A percentile compares a stretch with the other conserved stretches of the same genome.
Conservation (phyloP, 116 monocot genomes). For the Dioscorea cayenensis region DNA sequence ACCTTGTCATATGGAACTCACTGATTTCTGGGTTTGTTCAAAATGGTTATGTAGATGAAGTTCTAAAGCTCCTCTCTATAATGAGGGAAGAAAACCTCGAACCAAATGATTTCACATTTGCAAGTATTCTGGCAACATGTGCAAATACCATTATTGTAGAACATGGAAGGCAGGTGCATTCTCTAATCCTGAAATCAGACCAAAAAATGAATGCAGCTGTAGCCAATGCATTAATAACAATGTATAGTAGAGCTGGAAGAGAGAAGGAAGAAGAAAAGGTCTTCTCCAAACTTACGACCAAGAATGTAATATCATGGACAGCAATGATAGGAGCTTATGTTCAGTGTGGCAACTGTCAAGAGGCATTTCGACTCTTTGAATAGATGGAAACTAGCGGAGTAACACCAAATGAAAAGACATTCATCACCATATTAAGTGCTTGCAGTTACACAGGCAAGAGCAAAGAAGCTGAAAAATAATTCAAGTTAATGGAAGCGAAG, state of each 20-base stretch:
- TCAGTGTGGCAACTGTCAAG: conserved; percentile 18
- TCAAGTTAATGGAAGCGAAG: conserved; percentile 20
- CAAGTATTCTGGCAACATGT: conserved; percentile 28
- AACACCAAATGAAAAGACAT: conserved; percentile 31
- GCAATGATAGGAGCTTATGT: conserved; percentile 33
- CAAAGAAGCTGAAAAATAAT: conserved; percentile 14
- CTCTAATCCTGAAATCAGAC: conserved; percentile 27
- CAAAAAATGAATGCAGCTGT: conserved; percentile 19
- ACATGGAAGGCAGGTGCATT: conserved; percentile 34
- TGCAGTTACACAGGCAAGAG: conserved; percentile 35
- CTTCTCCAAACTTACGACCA: conserved; percentile 12
- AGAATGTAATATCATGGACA: conserved; percentile 30
- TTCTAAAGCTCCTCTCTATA: conserved; percentile 7
- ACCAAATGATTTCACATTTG: conserved; percentile 34
- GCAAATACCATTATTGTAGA: conserved; percentile 16
- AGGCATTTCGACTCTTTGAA: conserved; percentile 26
- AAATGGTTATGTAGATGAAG: conserved; percentile 17
- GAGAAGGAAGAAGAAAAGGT: conserved; percentile 24
- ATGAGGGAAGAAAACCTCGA: conserved; percentile 25
- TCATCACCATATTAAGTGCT: conserved; percentile 20
- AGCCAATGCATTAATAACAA: conserved; percentile 34
- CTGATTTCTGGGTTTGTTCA: conserved; percentile 21
- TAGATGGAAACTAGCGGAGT: conserved; percentile 17
- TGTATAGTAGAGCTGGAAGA: conserved; percentile 37
- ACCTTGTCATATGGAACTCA: conserved; percentile 38